Conservation (phyloP, 2,329 filamentous ascomycete species). For the Metarhizium album region DNA sequence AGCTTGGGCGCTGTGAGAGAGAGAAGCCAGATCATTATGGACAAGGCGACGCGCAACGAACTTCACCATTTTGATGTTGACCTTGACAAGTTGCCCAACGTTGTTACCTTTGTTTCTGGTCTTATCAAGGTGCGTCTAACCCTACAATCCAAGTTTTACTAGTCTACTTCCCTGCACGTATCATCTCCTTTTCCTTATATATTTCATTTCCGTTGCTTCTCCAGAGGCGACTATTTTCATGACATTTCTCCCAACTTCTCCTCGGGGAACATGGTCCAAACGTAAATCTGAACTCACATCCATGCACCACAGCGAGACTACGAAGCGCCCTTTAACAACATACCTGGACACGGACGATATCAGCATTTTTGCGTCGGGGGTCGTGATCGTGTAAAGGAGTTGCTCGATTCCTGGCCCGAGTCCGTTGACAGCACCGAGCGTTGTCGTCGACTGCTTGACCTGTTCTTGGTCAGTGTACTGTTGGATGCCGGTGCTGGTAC, state of each 20-base stretch:
- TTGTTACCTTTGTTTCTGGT: constrained; percentile 77
- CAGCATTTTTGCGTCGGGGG: constrained; percentile 79
- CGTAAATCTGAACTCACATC: not conserved
- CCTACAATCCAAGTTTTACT: not conserved
- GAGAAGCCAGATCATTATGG: constrained; percentile 59
- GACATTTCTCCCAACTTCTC: not conserved
- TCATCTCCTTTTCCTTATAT: not conserved
- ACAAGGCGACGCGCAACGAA: constrained; percentile 66
- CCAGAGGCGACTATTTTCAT: not conserved
- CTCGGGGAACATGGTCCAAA: too few species aligned
- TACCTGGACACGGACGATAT: constrained; percentile 79
- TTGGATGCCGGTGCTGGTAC: constrained; percentile 84
- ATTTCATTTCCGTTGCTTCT: too few species aligned
- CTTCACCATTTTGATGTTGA: constrained; percentile 85
- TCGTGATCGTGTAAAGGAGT: constrained; percentile 59
- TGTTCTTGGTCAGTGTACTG: constrained; percentile 71
- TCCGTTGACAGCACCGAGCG: constrained; percentile 62
- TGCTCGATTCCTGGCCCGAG: constrained; percentile 58
- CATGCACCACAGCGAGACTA: constrained; percentile 35
- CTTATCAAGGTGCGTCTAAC: constrained; percentile 71
- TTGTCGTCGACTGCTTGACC: constrained; percentile 63
- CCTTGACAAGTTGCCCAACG: constrained; percentile 70
- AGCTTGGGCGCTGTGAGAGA: constrained; percentile 85
- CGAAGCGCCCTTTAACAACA: constrained; percentile 45
- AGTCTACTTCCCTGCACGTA: not conserved